A percentile compares a stretch with the other conserved stretches of the same genome.
phyloP scores from a whole-genome alignment of 768 basidiomycete species.

The Mrakia hoshinonis region DNA sequence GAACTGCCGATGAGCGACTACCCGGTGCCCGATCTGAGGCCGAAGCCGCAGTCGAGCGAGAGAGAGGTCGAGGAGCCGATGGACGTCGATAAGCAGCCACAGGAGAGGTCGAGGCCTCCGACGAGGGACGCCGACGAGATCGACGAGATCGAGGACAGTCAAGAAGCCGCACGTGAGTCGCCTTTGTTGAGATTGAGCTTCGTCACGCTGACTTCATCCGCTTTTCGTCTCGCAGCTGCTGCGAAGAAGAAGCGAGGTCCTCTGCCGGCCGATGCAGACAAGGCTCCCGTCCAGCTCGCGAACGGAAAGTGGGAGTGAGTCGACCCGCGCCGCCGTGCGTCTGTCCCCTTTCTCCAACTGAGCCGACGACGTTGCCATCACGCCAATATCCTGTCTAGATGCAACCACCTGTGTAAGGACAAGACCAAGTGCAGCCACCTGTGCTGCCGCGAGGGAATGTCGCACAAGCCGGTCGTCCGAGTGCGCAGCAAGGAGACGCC shows the following conservation, averaged over 20 bases:
- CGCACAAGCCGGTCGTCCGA: not conserved
- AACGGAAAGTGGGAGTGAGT: conserved; percentile 21
- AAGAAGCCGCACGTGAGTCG: not conserved
- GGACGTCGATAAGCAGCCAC: not conserved
- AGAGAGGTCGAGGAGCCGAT: not conserved
- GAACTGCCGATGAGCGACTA: conserved; percentile 12
- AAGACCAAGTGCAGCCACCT: conserved; percentile 12
- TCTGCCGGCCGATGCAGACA: not conserved
- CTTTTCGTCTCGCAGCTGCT: not conserved
- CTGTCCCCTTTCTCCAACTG: too few species aligned
- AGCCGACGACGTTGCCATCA: not conserved
- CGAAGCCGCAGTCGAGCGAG: not conserved
- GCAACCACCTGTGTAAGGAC: conserved; percentile 15
- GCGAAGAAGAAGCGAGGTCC: conserved; percentile 9
- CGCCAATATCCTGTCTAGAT: conserved; percentile 2
- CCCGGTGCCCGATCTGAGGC: conserved; percentile 22
- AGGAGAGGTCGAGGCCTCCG: not conserved
- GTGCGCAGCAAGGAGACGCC: not conserved
- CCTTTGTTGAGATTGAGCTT: not conserved
- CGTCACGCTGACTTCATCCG: not conserved
- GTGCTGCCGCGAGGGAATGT: conserved; percentile 8
- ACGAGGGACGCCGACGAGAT: conserved; percentile 1
- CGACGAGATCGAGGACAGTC: not conserved
- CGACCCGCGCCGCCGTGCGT: too few species aligned
- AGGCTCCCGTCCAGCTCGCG: not conserved